A percentile compares a stretch with the other conserved stretches of the same genome.
Evolutionary conservation across 371 early-diverging fungal species (phyloP).

Genomic region (Rozella allomycis): DNA sequence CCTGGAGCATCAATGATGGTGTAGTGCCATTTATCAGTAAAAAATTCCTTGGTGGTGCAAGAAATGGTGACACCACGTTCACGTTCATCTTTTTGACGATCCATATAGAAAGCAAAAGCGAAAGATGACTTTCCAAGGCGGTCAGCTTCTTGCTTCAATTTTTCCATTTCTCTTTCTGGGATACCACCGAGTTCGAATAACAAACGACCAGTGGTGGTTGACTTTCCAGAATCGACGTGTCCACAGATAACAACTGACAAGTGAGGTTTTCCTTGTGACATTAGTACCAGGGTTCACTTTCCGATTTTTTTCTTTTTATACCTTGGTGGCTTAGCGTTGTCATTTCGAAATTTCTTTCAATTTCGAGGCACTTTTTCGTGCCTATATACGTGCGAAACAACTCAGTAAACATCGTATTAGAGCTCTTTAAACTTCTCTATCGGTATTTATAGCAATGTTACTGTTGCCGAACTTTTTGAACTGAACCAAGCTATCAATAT

Average conservation of each 20-base stretch:
- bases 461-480: no score
- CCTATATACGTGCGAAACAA: no score
- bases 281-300: no score
- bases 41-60: constrained; percentile 92
- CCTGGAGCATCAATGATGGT: constrained; percentile 96
- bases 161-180: constrained; percentile 96
- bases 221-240: constrained; percentile 72
- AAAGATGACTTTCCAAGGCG: constrained; percentile 77
- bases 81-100: constrained; percentile 88
- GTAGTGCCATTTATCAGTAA: constrained; percentile 77
- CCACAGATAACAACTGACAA: constrained; percentile 97
- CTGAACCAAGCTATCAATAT: no score
- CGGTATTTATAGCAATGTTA: no score
- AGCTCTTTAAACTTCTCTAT: no score
- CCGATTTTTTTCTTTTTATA: no score
- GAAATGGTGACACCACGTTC: constrained; percentile 95
- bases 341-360: no score
- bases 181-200: constrained; percentile 95
- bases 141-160: constrained; percentile 96
- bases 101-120: no score
- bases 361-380: no score
- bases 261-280: constrained; percentile 87
- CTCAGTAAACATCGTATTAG: no score
- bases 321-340: no score
- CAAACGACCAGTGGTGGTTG: constrained; percentile 60